Base-by-base conservation (phyloP, 306 rosid genomes). In the Fragaria vesca region DNA sequence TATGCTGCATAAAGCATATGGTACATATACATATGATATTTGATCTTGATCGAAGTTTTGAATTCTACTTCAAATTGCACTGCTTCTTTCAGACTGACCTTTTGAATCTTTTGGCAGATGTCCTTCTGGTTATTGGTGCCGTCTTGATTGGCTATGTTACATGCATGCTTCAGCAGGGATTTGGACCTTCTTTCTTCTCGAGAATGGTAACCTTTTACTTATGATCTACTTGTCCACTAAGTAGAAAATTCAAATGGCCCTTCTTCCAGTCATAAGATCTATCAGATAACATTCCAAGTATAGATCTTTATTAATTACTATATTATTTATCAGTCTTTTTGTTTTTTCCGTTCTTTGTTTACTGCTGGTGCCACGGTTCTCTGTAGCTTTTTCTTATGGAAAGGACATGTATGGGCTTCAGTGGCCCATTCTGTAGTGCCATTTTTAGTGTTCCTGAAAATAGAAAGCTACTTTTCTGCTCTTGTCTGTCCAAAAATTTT, bases 131-230 rank as follows among this genome's bases (percentile, higher is more conserved):
- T 77, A 79, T 95, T 55, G 99, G 97, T 69, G 97, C 97, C 48
- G 85, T 93, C 78, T 61, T 95, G 71, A 79, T 88, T 46, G 99
- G 97, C 72, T 95, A 95, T 80, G 97, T 90, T 52, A 91, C 96
- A 42, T 93, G 93, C 88, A 86, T 91, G 85, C 90, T 95, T 83
- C 93, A 91, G 85, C 97, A 89, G 84, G 99, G 99, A 67, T 85
- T 86, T 52, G 96, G 94, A 68, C 81, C 97, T 24, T 80, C 96
- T 69, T 86, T 90, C 85, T 83, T 86, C 78, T 76, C 89, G 8
- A 84, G 77, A 76, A 77, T 45, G 81, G 99, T 93, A 85, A 73
- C 71, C 28, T 75, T 46, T 71, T 73, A 62, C 63, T 66, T 66
- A 75, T 68, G 51, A 66, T 77, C 16, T 34, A 36, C 28, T 58